Evolutionary conservation across 1,284 basidiomycete genomes (phyloP).

Genomic region (Sanghuangporus baumii): DNA sequence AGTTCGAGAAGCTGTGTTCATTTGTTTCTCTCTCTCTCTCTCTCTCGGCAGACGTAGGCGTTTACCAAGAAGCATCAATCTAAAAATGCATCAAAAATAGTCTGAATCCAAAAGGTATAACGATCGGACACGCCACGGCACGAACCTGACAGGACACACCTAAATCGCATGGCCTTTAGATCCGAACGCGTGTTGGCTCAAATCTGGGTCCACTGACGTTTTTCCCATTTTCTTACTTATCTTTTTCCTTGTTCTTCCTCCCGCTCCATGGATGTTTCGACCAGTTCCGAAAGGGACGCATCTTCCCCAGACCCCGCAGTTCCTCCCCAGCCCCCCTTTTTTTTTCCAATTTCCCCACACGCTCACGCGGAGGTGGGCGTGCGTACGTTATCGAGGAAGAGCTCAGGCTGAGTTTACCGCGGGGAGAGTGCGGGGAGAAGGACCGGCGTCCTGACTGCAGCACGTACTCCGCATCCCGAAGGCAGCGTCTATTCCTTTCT

Average conservation of each 20-base stretch:
- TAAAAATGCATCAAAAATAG: neutral
- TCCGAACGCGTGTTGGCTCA: neutral
- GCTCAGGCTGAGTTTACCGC: neutral
- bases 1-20: neutral
- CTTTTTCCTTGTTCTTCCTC: neutral
- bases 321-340: neutral
- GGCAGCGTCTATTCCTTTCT: too few relatives aligned
- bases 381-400: neutral
- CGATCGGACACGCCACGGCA: neutral
- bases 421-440: neutral
- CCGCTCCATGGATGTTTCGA: neutral
- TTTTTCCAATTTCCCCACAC: neutral
- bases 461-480: neutral
- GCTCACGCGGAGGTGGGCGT: neutral
- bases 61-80: neutral
- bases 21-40: neutral
- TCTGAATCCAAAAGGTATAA: neutral
- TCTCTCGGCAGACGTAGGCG: neutral
- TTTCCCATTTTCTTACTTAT: neutral
- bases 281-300: neutral
- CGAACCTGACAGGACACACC: neutral
- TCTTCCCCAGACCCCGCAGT: neutral
- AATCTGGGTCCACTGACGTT: neutral
- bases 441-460: neutral
- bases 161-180: neutral